A percentile compares a stretch with the other conserved stretches of the same genome.
Conservation (phyloP, 2,329 filamentous ascomycete species). For the Claviceps paspali region DNA sequence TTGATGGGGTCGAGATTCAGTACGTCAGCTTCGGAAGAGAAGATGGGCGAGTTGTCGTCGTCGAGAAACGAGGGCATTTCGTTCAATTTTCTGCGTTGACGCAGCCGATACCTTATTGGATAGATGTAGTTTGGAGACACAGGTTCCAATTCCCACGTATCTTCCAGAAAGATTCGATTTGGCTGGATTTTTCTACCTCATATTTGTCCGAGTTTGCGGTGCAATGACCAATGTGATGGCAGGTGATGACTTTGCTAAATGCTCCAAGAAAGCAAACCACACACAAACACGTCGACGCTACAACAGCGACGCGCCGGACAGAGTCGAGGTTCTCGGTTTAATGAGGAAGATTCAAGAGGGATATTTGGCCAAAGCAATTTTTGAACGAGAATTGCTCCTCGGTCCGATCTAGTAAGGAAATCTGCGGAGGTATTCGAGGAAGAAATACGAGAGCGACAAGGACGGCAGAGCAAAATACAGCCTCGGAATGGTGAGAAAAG, state of each 20-base stretch:
- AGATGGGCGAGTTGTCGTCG: constrained; percentile 28
- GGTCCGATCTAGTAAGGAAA: not conserved
- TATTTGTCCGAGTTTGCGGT: not conserved
- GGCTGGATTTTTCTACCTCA: not conserved
- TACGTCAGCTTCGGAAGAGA: constrained; percentile 26
- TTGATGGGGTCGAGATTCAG: constrained; percentile 28
- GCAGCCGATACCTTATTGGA: not conserved
- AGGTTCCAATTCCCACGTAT: not conserved
- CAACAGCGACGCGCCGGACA: not conserved
- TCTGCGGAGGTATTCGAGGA: not conserved
- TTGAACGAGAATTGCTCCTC: not conserved
- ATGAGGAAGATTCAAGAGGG: not conserved
- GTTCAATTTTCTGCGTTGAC: constrained; percentile 7
- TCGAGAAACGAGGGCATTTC: constrained; percentile 41
- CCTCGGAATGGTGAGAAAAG: not conserved
- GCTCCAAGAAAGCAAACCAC: not conserved
- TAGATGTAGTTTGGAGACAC: not conserved
- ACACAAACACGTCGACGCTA: not conserved
- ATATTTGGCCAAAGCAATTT: not conserved
- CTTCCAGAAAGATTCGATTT: not conserved
- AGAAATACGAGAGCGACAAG: not conserved
- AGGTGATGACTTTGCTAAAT: not conserved
- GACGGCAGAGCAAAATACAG: not conserved
- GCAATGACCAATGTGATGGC: not conserved
- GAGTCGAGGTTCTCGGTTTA: not conserved